Evolutionary conservation across 2,329 filamentous ascomycete genomes (phyloP), one percentile per base, ranked within the genome.

Genomic region (Dothiorella sarmentorum): DNA sequence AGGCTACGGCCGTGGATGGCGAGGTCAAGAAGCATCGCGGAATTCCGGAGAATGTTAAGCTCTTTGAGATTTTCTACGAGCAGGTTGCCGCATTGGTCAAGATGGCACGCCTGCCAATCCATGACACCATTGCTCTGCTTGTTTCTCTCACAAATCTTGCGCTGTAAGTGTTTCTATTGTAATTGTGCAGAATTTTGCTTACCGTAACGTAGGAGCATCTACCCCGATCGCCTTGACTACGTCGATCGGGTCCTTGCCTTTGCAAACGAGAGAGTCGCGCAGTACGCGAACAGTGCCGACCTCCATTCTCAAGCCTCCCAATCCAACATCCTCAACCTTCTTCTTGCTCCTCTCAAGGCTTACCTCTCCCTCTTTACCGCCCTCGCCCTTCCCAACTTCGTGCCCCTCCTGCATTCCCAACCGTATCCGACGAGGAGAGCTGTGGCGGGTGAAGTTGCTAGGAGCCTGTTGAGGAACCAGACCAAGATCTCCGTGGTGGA

Each of bases 351-450:
- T 0, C 83, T 97, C 61, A 89, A 91, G 72, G 86, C 90, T 63
- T 99, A 99, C 71, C 83, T 88, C 58, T 97, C 93, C 4, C 86
- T 97, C 40, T 99, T 99, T 70, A 99, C 94, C n/a, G 93, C 94
- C 1, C 79, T 99, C 26, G 89, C 94, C 11, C 82, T 99, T 60
- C 94, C 94, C 0, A 93, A 89, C 63, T 99, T 95, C 69, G 86
- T 97, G 49, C 90, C 93, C 33, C 84, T 99, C 18, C 85, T 94
- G 68, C 88, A 96, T 65, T 88, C 90, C 15, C 94, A 99, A 73
- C 92, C 91, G 44, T 99, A 97, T 69, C 88, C 91, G 7, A 97
- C 93, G 4, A 84, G 93, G 62, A 83, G 95, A 68, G 90, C 93
- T 27, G 90, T 99, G 26, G 94, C 94, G 35, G 91, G 90, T 35